Conservation (phyloP, 2,329 filamentous ascomycete species). For the Penicillium glabrum region DNA sequence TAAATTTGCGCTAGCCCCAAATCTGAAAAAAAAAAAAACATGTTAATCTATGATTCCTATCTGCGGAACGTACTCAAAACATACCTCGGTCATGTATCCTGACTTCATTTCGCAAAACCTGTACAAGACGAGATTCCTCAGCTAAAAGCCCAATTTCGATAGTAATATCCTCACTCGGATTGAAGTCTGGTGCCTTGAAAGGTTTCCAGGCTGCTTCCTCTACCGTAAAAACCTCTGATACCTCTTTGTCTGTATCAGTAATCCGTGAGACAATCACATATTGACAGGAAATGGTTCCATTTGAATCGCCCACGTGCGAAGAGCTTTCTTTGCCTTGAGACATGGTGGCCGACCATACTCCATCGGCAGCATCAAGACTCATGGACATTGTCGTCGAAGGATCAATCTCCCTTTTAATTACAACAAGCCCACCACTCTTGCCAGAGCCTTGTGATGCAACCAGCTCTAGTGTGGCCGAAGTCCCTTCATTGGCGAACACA, state of each 20-base stretch:
- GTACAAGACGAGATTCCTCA: constrained; percentile 77
- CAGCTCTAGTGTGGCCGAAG: constrained; percentile 46
- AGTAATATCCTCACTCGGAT: constrained; percentile 82
- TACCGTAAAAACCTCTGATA: constrained; percentile 74
- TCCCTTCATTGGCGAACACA: constrained; percentile 40
- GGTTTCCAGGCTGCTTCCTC: constrained; percentile 73
- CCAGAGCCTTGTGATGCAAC: constrained; percentile 55
- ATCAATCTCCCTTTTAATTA: constrained; percentile 76
- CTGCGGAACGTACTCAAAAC: not conserved
- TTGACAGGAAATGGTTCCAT: constrained; percentile 62
- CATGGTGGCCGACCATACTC: constrained; percentile 75
- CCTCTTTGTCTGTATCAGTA: constrained; percentile 66
- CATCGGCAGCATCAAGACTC: constrained; percentile 70
- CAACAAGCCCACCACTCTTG: constrained; percentile 66
- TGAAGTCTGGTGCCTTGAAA: constrained; percentile 83
- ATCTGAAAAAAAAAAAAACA: constrained; percentile 51
- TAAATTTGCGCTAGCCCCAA: constrained; percentile 87
- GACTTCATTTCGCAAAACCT: constrained; percentile 82
- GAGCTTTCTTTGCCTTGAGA: constrained; percentile 48
- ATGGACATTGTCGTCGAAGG: constrained; percentile 70
- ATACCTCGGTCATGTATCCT: constrained; percentile 85
- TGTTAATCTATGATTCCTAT: not conserved
- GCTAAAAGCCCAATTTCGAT: constrained; percentile 82
- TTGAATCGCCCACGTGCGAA: constrained; percentile 50
- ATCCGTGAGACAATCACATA: constrained; percentile 80